A percentile compares a stretch with the other conserved stretches of the same genome.
phyloP scores from a whole-genome alignment of 164 flowering plant species.

The Dillenia suffruticosa region DNA sequence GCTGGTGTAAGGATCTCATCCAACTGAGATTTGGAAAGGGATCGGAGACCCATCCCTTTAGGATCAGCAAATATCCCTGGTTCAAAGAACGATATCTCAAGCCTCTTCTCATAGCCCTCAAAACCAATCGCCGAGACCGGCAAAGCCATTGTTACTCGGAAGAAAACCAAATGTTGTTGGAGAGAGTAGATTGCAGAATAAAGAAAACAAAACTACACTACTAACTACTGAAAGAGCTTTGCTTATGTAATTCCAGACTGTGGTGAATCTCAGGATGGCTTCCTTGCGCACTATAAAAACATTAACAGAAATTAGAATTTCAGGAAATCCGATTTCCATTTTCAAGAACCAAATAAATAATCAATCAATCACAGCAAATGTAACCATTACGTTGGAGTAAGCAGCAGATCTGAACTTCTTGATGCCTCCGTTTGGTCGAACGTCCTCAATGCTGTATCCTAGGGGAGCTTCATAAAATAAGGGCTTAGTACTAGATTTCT shows the following conservation, averaged over 20 bases:
- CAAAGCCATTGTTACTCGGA: conserved; percentile 34
- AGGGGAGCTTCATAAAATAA: conserved; percentile 40
- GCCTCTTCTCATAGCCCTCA: conserved; percentile 90
- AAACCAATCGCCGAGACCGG: conserved; percentile 74
- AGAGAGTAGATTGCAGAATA: conserved; percentile 4
- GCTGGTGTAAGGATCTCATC: conserved; percentile 72
- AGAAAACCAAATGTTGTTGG: conserved; percentile 1
- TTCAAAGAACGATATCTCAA: conserved; percentile 64
- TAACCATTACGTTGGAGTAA: conserved; percentile 34
- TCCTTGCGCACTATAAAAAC: conserved; percentile 70
- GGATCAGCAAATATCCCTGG: conserved; percentile 59
- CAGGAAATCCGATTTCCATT: no score
- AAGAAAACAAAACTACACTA: conserved; percentile 3
- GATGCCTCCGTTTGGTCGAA: conserved; percentile 40
- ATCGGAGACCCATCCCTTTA: conserved; percentile 54
- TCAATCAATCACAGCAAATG: neutral
- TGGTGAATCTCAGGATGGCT: conserved; percentile 70
- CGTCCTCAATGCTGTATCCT: conserved; percentile 43
- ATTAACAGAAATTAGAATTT: neutral
- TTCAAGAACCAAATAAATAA: no score
- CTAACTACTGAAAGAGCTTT: conserved; percentile 8
- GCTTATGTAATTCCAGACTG: conserved; percentile 1
- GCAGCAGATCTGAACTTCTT: conserved; percentile 44
- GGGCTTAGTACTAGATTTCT: conserved; percentile 29
- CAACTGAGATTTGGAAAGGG: conserved; percentile 52